Evolutionary conservation across 495 filamentous ascomycete genomes (phyloP).

Genomic region (Friedmanniomyces endolithicus): DNA sequence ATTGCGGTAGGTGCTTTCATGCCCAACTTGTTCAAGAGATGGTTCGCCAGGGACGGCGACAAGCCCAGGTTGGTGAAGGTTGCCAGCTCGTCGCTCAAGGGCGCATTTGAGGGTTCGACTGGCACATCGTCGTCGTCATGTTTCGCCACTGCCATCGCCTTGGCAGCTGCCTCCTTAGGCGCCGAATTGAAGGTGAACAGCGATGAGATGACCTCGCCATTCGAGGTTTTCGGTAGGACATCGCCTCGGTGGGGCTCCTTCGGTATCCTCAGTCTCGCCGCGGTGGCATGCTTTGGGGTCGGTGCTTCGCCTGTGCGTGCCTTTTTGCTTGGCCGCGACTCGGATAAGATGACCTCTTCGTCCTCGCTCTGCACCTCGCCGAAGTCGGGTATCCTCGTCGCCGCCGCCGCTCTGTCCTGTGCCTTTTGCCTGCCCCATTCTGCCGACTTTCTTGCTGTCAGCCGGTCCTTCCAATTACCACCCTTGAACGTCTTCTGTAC

Average conservation of each 20-base stretch:
- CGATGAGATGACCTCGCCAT: conserved; percentile 62
- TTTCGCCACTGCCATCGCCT: conserved; percentile 14
- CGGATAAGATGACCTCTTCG: conserved; percentile 10
- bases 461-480: conserved; percentile 79
- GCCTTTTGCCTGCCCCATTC: conserved; percentile 35
- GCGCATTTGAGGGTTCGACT: conserved; percentile 83
- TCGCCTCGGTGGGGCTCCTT: conserved; percentile 7
- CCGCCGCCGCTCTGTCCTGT: conserved; percentile 9
- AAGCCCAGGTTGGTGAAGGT: conserved; percentile 76
- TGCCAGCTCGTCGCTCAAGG: conserved; percentile 65
- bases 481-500: conserved; percentile 61
- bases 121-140: conserved; percentile 38
- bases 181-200: conserved; percentile 80
- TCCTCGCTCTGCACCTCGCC: conserved; percentile 15
- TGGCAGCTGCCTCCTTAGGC: conserved; percentile 41
- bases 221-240: conserved; percentile 6
- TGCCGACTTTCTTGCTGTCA: conserved; percentile 63
- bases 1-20: conserved; percentile 89
- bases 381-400: conserved; percentile 13
- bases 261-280: conserved; percentile 16
- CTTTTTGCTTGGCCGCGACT: conserved; percentile 11
- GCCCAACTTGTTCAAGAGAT: conserved; percentile 72
- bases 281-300: background rate
- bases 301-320: conserved; percentile 8
- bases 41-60: conserved; percentile 61